Evolutionary conservation across 495 filamentous ascomycete species (phyloP).

Genomic region (Penicillium mononematosum): DNA sequence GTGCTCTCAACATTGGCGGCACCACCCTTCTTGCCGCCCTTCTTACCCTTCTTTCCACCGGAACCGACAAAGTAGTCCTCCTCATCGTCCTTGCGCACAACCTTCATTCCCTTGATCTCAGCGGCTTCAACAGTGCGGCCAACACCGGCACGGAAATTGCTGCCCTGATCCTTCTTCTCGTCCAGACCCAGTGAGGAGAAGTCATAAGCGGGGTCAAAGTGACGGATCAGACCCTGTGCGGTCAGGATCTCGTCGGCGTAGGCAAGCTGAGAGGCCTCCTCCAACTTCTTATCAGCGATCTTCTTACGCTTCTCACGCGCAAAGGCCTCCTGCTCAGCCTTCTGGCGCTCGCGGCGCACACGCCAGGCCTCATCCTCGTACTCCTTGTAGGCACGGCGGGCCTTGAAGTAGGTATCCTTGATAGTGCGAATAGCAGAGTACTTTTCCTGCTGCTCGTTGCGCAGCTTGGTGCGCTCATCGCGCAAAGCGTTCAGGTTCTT

Average conservation of each 20-base stretch:
- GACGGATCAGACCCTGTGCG: slow-evolving; percentile 79
- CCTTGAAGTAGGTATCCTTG: slow-evolving; percentile 81
- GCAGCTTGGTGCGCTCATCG: slow-evolving; percentile 82
- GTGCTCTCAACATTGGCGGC: slow-evolving; percentile 41
- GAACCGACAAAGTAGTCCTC: slow-evolving; percentile 83
- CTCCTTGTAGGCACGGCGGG: slow-evolving; percentile 70
- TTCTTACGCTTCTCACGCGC: slow-evolving; percentile 74
- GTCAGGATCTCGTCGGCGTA: slow-evolving; percentile 89
- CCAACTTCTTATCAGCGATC: slow-evolving; percentile 77
- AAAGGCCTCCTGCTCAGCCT: slow-evolving; percentile 73
- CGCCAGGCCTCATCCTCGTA: slow-evolving; percentile 78
- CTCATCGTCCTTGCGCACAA: slow-evolving; percentile 81
- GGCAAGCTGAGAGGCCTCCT: slow-evolving; percentile 85
- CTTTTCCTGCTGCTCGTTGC: slow-evolving; percentile 80
- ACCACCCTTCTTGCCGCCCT: slow-evolving; percentile 71
- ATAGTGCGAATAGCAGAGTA: slow-evolving; percentile 73
- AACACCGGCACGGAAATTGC: slow-evolving; percentile 72
- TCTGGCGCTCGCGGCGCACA: slow-evolving; percentile 72
- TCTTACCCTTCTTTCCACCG: slow-evolving; percentile 87
- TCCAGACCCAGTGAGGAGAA: slow-evolving; percentile 56
- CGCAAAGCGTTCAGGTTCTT: slow-evolving; percentile 81
- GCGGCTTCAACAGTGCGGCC: slow-evolving; percentile 78
- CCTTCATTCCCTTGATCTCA: slow-evolving; percentile 70
- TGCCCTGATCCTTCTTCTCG: slow-evolving; percentile 64
- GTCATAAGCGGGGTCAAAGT: slow-evolving; percentile 79